Conservation (phyloP, 1,284 basidiomycete species). For the Marasmius sp. region DNA sequence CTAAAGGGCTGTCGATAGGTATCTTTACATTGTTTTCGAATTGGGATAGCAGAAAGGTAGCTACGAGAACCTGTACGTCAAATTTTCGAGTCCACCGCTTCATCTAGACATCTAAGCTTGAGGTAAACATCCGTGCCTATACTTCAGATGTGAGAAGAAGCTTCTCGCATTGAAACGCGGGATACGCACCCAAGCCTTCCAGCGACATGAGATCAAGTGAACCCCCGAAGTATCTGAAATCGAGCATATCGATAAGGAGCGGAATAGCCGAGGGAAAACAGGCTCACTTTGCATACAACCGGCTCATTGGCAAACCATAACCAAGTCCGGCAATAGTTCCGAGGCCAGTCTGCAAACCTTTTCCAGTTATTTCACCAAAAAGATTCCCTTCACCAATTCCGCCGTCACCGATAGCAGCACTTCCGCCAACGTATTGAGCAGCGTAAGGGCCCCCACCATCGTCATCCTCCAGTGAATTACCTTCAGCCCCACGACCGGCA, state of each 20-base stretch:
- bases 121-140: constrained; percentile 76
- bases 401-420: constrained; percentile 58
- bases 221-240: constrained; percentile 70
- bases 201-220: constrained; percentile 75
- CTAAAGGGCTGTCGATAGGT: background rate
- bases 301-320: constrained; percentile 85
- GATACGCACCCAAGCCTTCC: constrained; percentile 73
- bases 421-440: constrained; percentile 69
- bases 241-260: background rate
- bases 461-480: constrained; percentile 35
- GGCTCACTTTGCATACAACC: constrained; percentile 68
- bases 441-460: constrained; percentile 64
- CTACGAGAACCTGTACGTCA: background rate
- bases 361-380: constrained; percentile 74
- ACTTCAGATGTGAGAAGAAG: constrained; percentile 1
- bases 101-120: constrained; percentile 70
- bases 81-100: constrained; percentile 57
- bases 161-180: background rate
- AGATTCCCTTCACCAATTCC: constrained; percentile 54
- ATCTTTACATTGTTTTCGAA: background rate
- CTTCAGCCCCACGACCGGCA: constrained; percentile 49
- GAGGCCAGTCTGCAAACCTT: constrained; percentile 68
- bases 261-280: background rate
- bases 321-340: constrained; percentile 84
- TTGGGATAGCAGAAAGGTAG: background rate